Base-by-base conservation (phyloP, 2,329 filamentous ascomycete genomes). In the Aspergillus caelatus region DNA sequence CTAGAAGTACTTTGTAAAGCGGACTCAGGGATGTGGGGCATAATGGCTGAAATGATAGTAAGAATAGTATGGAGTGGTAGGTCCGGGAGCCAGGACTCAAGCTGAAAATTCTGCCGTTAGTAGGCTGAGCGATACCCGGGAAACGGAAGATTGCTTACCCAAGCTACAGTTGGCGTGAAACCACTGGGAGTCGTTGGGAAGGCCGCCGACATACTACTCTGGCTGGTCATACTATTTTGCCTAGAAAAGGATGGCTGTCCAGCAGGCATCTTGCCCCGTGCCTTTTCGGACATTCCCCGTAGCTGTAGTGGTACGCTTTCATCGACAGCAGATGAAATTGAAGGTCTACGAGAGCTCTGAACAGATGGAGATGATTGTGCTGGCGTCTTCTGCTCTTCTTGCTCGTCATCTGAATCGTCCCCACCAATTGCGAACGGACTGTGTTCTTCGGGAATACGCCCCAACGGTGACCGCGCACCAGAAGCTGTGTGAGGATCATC, bases 231-330 rank as follows among this genome's bases (percentile, higher is more conserved):
- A 77, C 93, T 96, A 74, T 95, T 97, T 73, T 97, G 93, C 21
- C 94, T 85, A 0, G 94, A 97, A 75, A 97, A 97, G 2, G 87
- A 87, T n/a, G 87, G 86, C 57, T 90, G 84, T 1, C 92, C 91
- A 14, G 91, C 93, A 32, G 94, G 95, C 88, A 96, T 93, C 78
- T 99, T 99, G 9, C 95, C 95, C 57, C 95, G 85, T 19, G 95
- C 95, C 77, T 98, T 99, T 78, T 98, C 95, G 23, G 94, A 97
- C 92, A 98, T 97, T 60, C 93, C 93, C 62, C 92, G 87, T 34
- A 96, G 77, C 75, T 97, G 94, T 23, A 89, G 84, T 16, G 93
- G 93, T 11, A 96, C 87, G 4, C 91, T 90, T 64, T 96, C 93
- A 63, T 96, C 93, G 0, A 86, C 80, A 0, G 87, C 87, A 0